Evolutionary conservation across 2,329 filamentous ascomycete genomes (phyloP), one percentile per base, ranked within the genome.

Genomic region (Cercospora zeina): DNA sequence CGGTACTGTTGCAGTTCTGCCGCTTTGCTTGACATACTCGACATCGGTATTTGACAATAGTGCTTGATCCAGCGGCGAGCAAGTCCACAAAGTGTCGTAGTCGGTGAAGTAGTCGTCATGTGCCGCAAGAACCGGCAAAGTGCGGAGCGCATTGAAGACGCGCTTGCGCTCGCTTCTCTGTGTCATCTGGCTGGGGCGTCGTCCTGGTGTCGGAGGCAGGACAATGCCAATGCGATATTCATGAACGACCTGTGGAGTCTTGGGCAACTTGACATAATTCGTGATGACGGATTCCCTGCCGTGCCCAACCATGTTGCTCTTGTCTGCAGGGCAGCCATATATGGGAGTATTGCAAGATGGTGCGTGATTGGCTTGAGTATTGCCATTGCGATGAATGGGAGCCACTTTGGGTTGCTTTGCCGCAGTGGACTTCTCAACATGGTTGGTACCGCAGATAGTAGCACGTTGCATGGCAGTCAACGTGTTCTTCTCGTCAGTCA

Each of bases 31-130:
- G 39, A n/a, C 2, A 16, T 58, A 58, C 16, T 50, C 9, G 7
- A 58, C 27, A 2, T n/a, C 1, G 11, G 6, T 1, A 14, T 21
- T 30, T 1, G 27, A n/a, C 13, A 53, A 31, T 9, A 54, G 57
- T 16, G 51, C 33, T 27, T 11, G 11, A 16, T 51, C 9, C 27
- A 60, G 50, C 19, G 14, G 16, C 6, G 3, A 8, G 34, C 33
- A 54, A 8, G 58, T 55, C 50, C 50, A 61, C 21, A 61, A 10
- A 14, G 51, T 55, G 16, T 54, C 36, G 11, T 55, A 55, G 36
- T 61, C 58, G 3, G 58, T 61, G 34, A 51, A 51, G n/a, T 21
- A 61, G 51, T 61, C 58, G 13, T 39, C 4, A 24, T 14, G 33
- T 1, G 7, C 9, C 9, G 0, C 0, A 1, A 61, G 36, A 4